phyloP scores from a whole-genome alignment of 2,329 filamentous ascomycete species.

The Akanthomyces uredinophilus region DNA sequence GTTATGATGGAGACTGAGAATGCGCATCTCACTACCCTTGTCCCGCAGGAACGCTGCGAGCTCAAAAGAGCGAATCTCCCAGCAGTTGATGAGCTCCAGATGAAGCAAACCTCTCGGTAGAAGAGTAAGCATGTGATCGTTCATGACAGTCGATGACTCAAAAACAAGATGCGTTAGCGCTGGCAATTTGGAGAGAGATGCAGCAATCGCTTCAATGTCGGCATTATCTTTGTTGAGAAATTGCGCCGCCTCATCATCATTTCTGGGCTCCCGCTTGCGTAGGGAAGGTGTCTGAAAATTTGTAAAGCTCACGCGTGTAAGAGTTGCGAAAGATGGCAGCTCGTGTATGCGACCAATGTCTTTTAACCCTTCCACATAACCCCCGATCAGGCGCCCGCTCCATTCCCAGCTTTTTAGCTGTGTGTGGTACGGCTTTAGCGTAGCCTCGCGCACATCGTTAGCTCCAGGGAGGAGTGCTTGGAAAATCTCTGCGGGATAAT shows the following conservation, averaged over 20 bases:
- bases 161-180: slow-evolving; percentile 64
- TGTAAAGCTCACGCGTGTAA: slow-evolving; percentile 55
- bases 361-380: slow-evolving; percentile 40
- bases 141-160: slow-evolving; percentile 68
- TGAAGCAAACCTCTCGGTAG: slow-evolving; percentile 62
- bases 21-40: slow-evolving; percentile 62
- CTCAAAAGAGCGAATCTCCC: slow-evolving; percentile 63
- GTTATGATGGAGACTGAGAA: slow-evolving; percentile 71
- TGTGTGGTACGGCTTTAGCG: slow-evolving; percentile 27
- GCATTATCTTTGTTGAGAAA: slow-evolving; percentile 38
- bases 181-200: slow-evolving; percentile 44
- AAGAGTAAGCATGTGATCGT: slow-evolving; percentile 60
- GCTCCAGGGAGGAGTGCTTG: slow-evolving; percentile 53
- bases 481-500: slow-evolving; percentile 63
- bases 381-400: slow-evolving; percentile 51
- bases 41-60: slow-evolving; percentile 60
- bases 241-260: slow-evolving; percentile 27
- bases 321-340: slow-evolving; percentile 48
- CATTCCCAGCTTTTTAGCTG: slow-evolving; percentile 54
- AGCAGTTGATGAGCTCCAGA: slow-evolving; percentile 75
- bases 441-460: slow-evolving; percentile 26
- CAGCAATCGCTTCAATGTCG: slow-evolving; percentile 32
- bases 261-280: slow-evolving; percentile 30
- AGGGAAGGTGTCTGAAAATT: slow-evolving; percentile 56
- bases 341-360: slow-evolving; percentile 49